Conservation (phyloP, 495 filamentous ascomycete species). For the Penicillium riverlandense region DNA sequence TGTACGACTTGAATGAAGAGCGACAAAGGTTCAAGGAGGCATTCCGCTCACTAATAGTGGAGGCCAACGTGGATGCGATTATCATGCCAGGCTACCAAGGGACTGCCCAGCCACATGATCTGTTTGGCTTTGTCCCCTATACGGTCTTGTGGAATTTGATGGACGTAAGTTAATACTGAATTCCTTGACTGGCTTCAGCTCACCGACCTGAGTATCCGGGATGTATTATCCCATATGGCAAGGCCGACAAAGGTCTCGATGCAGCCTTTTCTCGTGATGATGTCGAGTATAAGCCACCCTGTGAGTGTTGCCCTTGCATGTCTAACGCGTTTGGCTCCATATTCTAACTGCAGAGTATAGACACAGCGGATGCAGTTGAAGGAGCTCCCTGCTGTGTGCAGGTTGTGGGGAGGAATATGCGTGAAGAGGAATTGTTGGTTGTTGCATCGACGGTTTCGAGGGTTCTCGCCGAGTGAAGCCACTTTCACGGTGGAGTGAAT, state of each 20-base stretch:
- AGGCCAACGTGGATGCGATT: too few relatives aligned
- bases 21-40: slow-evolving; percentile 7
- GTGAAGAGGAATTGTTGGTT: slow-evolving; percentile 9
- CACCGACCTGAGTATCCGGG: slow-evolving; percentile 9
- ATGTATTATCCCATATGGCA: slow-evolving; percentile 11
- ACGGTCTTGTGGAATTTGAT: slow-evolving; percentile 11
- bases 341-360: neutral
- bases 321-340: too few relatives aligned
- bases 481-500: too few relatives aligned
- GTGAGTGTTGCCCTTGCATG: slow-evolving; percentile 3
- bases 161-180: slow-evolving; percentile 4
- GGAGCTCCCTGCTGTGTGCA: slow-evolving; percentile 14
- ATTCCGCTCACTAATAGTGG: slow-evolving; percentile 3
- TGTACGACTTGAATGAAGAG: slow-evolving; percentile 8
- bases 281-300: slow-evolving; percentile 12
- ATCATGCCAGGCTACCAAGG: slow-evolving; percentile 11
- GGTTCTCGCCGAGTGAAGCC: neutral
- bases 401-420: slow-evolving; percentile 7
- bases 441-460: neutral
- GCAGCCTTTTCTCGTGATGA: slow-evolving; percentile 5
- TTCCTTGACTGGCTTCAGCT: neutral
- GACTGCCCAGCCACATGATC: slow-evolving; percentile 9
- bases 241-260: slow-evolving; percentile 8
- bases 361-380: slow-evolving; percentile 4
- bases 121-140: slow-evolving; percentile 6